Conservation (phyloP, 2,329 filamentous ascomycete genomes). For the Claviceps lovelessii region DNA sequence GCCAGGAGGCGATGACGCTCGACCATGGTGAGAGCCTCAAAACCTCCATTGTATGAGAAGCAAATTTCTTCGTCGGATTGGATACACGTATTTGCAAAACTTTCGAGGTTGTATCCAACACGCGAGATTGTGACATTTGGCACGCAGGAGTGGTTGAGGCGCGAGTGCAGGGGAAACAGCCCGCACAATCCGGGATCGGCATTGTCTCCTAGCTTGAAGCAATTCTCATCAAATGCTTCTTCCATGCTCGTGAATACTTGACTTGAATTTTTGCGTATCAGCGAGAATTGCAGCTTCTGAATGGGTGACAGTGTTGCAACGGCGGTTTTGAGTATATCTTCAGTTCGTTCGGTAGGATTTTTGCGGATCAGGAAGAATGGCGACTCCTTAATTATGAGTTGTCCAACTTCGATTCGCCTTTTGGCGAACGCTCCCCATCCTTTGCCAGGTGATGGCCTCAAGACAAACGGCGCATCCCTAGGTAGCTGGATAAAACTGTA, state of each 20-base stretch:
- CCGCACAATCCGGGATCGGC: background rate
- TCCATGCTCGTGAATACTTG: background rate
- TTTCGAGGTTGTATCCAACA: background rate
- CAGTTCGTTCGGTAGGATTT: too few relatives aligned
- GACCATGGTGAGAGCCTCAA: background rate
- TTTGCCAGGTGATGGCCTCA: too few relatives aligned
- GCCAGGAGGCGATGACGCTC: background rate
- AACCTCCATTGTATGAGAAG: background rate
- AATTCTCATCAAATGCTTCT: background rate
- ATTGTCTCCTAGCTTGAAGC: background rate
- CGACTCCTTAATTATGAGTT: too few relatives aligned
- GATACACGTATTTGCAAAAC: background rate
- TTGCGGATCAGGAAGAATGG: too few relatives aligned
- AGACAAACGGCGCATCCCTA: too few relatives aligned
- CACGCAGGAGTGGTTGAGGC: background rate
- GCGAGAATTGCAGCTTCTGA: too few relatives aligned
- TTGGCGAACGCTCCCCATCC: too few relatives aligned
- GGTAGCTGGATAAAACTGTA: too few relatives aligned
- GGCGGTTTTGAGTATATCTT: too few relatives aligned
- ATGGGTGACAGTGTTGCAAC: too few relatives aligned
- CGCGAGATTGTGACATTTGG: background rate
- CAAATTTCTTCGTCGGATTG: background rate
- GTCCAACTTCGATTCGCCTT: too few relatives aligned
- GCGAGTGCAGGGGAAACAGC: background rate
- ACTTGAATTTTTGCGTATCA: background rate